Evolutionary conservation across 78 protist genomes (phyloP).

Genomic region (Dictyostelium citrinum): DNA sequence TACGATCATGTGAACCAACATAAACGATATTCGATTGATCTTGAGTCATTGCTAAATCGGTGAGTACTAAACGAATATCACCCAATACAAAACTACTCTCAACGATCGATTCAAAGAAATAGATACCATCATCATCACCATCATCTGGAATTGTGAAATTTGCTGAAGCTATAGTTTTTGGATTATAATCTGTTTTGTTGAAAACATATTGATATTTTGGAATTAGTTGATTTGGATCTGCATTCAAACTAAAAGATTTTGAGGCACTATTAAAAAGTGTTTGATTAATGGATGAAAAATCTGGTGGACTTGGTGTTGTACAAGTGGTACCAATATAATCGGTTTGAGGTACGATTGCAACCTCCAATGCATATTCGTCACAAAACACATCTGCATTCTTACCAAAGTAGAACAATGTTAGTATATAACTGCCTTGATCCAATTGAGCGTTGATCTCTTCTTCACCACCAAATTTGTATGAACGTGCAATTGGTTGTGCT

Average conservation of each 20-base stretch:
- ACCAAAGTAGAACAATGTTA: slow-evolving; percentile 24
- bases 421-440: neutral
- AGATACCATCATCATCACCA: slow-evolving; percentile 1
- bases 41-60: neutral
- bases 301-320: neutral
- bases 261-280: neutral
- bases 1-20: slow-evolving; percentile 32
- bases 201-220: neutral
- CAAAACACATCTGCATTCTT: slow-evolving; percentile 55
- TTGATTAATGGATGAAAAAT: neutral
- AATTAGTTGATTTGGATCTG: too few species aligned
- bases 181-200: neutral
- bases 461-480: slow-evolving; percentile 54
- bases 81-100: neutral
- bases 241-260: neutral
- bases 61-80: neutral
- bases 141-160: slow-evolving; percentile 9
- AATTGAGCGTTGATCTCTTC: slow-evolving; percentile 40
- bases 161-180: neutral
- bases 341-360: slow-evolving; percentile 14
- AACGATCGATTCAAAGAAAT: neutral
- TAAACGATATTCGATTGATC: neutral
- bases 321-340: neutral
- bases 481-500: neutral
- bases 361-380: slow-evolving; percentile 30